phyloP scores from a whole-genome alignment of 805 yeast species.

The Nakazawaea ernobii region DNA sequence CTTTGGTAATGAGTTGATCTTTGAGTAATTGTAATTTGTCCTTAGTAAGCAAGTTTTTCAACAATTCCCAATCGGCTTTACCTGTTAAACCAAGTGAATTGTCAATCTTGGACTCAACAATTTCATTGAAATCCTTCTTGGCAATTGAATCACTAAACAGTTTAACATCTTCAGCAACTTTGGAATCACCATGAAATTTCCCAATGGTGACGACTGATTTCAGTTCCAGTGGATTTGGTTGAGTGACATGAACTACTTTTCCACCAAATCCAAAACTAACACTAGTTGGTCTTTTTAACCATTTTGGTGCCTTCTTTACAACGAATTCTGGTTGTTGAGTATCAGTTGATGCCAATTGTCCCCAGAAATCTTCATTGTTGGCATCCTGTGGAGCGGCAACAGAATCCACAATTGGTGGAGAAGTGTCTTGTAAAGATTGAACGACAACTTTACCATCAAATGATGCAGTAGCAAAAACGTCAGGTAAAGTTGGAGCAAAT shows the following conservation, averaged over 20 bases:
- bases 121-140: slow-evolving; percentile 42
- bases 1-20: slow-evolving; percentile 25
- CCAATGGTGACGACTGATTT: slow-evolving; percentile 36
- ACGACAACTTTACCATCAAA: slow-evolving; percentile 78
- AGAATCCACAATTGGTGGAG: slow-evolving; percentile 45
- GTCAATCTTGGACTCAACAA: slow-evolving; percentile 50
- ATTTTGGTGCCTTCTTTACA: slow-evolving; percentile 77
- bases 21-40: slow-evolving; percentile 49
- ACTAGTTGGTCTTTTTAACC: slow-evolving; percentile 72
- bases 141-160: slow-evolving; percentile 53
- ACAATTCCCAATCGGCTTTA: slow-evolving; percentile 60
- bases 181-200: slow-evolving; percentile 33
- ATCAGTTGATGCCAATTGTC: slow-evolving; percentile 59
- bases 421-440: slow-evolving; percentile 85
- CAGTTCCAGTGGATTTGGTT: slow-evolving; percentile 30
- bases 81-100: slow-evolving; percentile 27
- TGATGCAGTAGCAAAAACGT: slow-evolving; percentile 81
- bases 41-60: slow-evolving; percentile 42
- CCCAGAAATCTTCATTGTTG: slow-evolving; percentile 82
- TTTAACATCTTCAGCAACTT: slow-evolving; percentile 29
- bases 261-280: slow-evolving; percentile 95
- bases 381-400: slow-evolving; percentile 29
- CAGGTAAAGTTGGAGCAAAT: slow-evolving; percentile 88
- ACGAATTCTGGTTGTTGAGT: slow-evolving; percentile 69
- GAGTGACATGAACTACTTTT: slow-evolving; percentile 56